Conservation (phyloP, 441 rosid genomes). For the Eutrema salsugineum region DNA sequence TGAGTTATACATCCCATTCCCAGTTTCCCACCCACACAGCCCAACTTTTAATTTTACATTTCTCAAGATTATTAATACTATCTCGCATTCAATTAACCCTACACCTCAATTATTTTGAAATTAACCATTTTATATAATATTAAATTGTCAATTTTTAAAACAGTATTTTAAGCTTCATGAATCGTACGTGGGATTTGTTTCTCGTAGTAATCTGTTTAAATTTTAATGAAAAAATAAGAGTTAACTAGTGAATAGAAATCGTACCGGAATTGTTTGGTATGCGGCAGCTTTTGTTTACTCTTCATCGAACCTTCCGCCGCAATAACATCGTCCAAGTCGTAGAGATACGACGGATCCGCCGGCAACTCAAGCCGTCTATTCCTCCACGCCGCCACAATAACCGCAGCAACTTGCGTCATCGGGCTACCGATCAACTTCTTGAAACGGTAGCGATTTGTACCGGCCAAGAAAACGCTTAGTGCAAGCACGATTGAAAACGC, state of each 20-base stretch:
- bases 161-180: neutral
- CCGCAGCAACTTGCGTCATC: constrained; percentile 78
- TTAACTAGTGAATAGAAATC: constrained; percentile 4
- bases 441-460: constrained; percentile 74
- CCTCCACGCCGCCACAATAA: constrained; percentile 61
- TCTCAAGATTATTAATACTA: neutral
- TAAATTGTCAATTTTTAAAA: neutral
- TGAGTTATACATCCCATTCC: no score
- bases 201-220: neutral
- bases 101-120: constrained; percentile 17
- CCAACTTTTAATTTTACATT: constrained; percentile 20
- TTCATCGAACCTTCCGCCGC: constrained; percentile 43
- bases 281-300: constrained; percentile 73
- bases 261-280: constrained; percentile 65
- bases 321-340: constrained; percentile 51
- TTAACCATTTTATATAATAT: neutral
- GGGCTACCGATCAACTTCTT: constrained; percentile 88
- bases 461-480: constrained; percentile 55
- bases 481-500: constrained; percentile 63
- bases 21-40: constrained; percentile 26
- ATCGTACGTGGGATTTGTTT: neutral
- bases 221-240: neutral
- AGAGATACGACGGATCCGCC: constrained; percentile 47
- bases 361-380: constrained; percentile 58
- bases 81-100: constrained; percentile 9